A percentile compares a stretch with the other conserved stretches of the same genome.
Conservation (phyloP, 1,284 basidiomycete species). For the Baeospora myosura region DNA sequence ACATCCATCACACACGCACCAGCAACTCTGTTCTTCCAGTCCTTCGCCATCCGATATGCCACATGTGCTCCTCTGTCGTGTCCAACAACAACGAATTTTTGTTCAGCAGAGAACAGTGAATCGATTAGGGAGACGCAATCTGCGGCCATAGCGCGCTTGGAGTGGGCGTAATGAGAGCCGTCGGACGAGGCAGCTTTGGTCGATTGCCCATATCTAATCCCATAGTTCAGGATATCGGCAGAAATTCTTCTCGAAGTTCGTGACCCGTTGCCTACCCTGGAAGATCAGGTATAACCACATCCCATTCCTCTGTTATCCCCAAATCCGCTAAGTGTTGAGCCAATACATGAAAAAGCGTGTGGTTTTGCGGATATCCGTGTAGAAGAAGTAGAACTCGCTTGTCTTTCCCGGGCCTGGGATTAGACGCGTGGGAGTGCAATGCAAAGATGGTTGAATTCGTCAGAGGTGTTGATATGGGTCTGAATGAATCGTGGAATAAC, state of each 20-base stretch:
- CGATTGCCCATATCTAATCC: slow-evolving; percentile 8
- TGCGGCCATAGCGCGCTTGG: slow-evolving; percentile 10
- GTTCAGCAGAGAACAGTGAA: slow-evolving; percentile 1
- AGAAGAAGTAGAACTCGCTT: slow-evolving; percentile 8
- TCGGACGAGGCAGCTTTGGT: slow-evolving; percentile 9
- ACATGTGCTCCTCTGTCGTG: slow-evolving; percentile 11
- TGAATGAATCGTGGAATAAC: no score
- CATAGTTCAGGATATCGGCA: not conserved
- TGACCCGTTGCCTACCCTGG: slow-evolving; percentile 5
- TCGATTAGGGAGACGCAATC: slow-evolving; percentile 10
- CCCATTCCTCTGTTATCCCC: slow-evolving; percentile 8
- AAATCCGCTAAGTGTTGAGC: slow-evolving; percentile 5
- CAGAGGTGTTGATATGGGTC: no score
- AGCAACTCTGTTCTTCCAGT: slow-evolving; percentile 3
- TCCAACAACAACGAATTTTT: slow-evolving; percentile 10
- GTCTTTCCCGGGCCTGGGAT: no score
- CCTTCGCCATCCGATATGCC: slow-evolving; percentile 10
- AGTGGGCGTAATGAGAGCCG: slow-evolving; percentile 10
- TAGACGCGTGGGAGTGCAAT: no score
- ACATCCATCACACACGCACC: slow-evolving; percentile 10
- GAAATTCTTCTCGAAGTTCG: no score
- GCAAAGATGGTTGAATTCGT: no score
- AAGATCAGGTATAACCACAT: slow-evolving; percentile 11
- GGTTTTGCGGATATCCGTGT: slow-evolving; percentile 12
- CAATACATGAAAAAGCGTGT: slow-evolving; percentile 7